Base-by-base conservation (phyloP, 2,329 filamentous ascomycete species). In the Decorospora gaudefroyi region DNA sequence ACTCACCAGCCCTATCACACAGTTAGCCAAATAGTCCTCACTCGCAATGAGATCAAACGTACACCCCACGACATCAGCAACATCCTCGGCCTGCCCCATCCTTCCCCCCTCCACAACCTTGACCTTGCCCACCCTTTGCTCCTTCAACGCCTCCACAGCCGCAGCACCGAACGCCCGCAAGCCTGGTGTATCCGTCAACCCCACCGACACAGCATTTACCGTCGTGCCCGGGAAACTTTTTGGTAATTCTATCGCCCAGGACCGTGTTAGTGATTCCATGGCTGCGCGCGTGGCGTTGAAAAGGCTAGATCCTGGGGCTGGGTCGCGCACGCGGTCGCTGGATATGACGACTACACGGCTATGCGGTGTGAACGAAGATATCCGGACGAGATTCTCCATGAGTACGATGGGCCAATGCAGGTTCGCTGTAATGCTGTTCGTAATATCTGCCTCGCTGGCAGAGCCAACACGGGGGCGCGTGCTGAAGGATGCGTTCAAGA, bases 41-140 rank as follows among this genome's bases (percentile, higher is more conserved):
- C n/a, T n/a, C n/a, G n/a, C n/a, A n/a, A n/a, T n/a, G n/a, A n/a
- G n/a, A n/a, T n/a, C n/a, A n/a, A n/a, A n/a, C n/a, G n/a, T n/a
- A 41, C 65, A 69, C 1, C 62, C 59, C 58, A 93, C 87, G 79
- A 82, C 49, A 86, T 92, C 67, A 75, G 92, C 64, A 82, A 87
- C 67, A 74, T 90, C 67, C 30, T 70, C 59, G 1, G 59, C 25
- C 28, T 42, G 57, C 2, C 59, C 63, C 43, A 67, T 53, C 23
- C 62, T 31, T 1, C 54, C 53, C 0, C 58, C 61, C 11, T 54
- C 41, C 1, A 47, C 41, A 19, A 61, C 51, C 46, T 51, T 58
- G 3, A 62, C 58, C 31, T 57, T 56, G 11, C 34, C 43, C 31
- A 64, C 3, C 19, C 54, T 40, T 33, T 59, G 39, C 17, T 40